Percentiles rank a stretch among this genome's conserved stretches.
Evolutionary conservation across 768 basidiomycete genomes (phyloP).

Genomic region (Rhizopogon vesiculosus): DNA sequence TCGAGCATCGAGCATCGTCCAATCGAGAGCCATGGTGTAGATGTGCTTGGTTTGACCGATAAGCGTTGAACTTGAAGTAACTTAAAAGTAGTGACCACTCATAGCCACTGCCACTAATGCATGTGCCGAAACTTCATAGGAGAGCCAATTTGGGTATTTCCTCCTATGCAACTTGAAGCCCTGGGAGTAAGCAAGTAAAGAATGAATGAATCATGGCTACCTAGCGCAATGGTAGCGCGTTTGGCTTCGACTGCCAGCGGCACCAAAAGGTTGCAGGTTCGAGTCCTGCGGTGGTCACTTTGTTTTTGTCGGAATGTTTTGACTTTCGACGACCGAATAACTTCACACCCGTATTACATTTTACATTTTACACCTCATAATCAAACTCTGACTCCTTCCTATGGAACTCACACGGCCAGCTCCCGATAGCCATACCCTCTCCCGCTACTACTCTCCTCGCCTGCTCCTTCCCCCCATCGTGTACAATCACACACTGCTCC

Average conservation of each 20-base stretch:
- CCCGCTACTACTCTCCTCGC: conserved; percentile 27
- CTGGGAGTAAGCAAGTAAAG: not conserved
- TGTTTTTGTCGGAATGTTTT: not conserved
- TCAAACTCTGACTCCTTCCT: conserved; percentile 13
- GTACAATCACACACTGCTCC: conserved; percentile 45
- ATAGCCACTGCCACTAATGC: too few species aligned
- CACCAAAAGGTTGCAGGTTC: conserved; percentile 96
- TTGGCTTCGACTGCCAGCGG: conserved; percentile 80
- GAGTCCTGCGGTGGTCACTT: conserved; percentile 89
- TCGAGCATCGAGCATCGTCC: conserved; percentile 58
- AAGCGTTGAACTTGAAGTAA: not conserved
- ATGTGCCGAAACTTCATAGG: too few species aligned
- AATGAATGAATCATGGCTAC: conserved; percentile 41
- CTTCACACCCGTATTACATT: not conserved
- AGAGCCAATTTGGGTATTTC: not conserved
- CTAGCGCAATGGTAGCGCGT: conserved; percentile 95
- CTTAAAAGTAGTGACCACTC: too few species aligned
- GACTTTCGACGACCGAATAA: not conserved
- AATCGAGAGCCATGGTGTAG: conserved; percentile 68
- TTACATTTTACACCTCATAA: conserved; percentile 1
- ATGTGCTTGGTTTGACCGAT: not conserved
- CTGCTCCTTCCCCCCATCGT: conserved; percentile 29
- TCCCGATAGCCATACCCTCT: conserved; percentile 56
- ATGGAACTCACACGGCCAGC: conserved; percentile 61
- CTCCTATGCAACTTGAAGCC: not conserved